Evolutionary conservation across 805 yeast species (phyloP).

Genomic region (Jamesozyma rosinii): DNA sequence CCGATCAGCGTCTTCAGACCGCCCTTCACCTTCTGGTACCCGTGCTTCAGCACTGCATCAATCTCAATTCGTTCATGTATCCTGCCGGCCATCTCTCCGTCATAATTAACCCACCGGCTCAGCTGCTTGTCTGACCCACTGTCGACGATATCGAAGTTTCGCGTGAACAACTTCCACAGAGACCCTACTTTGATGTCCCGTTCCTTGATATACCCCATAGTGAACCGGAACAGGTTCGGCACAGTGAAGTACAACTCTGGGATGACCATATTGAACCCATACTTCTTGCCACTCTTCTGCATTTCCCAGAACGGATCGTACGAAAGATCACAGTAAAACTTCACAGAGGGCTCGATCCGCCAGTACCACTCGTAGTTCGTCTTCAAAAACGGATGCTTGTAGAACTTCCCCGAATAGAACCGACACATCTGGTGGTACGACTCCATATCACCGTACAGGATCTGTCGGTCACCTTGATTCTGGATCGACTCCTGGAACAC

Average conservation of each 20-base stretch:
- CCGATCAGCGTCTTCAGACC: constrained; percentile 33
- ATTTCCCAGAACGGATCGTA: constrained; percentile 86
- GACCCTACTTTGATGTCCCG: constrained; percentile 44
- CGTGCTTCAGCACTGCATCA: constrained; percentile 22
- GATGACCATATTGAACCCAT: constrained; percentile 77
- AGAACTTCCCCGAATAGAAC: constrained; percentile 78
- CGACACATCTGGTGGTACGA: constrained; percentile 94
- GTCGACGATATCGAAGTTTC: constrained; percentile 31
- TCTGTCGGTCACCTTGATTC: constrained; percentile 23
- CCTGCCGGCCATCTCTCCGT: constrained; percentile 18
- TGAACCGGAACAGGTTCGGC: constrained; percentile 69
- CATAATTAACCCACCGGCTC: constrained; percentile 23
- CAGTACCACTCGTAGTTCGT: constrained; percentile 77
- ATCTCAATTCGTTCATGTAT: constrained; percentile 27
- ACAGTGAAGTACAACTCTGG: constrained; percentile 74
- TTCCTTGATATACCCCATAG: constrained; percentile 48
- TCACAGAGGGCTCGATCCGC: constrained; percentile 91
- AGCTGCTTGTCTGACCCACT: constrained; percentile 23
- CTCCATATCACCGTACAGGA: constrained; percentile 73
- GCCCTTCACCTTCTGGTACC: constrained; percentile 8
- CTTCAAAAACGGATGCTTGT: constrained; percentile 65
- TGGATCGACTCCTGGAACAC: neutral
- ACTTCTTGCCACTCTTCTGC: constrained; percentile 58
- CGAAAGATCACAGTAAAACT: constrained; percentile 81
- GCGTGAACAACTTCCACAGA: constrained; percentile 60